Base-by-base conservation (phyloP, 768 basidiomycete species). In the Pleurotus tuoliensis region DNA sequence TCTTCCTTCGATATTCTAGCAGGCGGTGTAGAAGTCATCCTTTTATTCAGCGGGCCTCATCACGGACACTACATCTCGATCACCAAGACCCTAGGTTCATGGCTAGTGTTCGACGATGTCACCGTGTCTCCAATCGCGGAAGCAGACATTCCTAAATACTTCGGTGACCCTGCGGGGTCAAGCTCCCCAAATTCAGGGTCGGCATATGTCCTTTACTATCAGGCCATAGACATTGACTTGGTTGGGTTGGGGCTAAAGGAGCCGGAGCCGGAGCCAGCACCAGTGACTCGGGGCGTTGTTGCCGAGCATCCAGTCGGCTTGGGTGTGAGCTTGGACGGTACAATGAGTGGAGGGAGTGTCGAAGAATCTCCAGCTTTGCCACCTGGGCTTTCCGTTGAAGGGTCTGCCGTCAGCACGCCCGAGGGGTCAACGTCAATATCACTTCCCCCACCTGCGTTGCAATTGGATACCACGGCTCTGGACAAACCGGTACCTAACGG, bases 1-100 rank as follows among this genome's bases (percentile, higher is more conserved):
- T 50, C 55, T 54, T 30, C 57, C 16, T 61, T 5, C 18, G 37
- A 18, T 58, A 57, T 49, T 59, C 58, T 47, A 11, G 11, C 3
- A 7, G 53, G 25, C 39, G 53, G 38, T 55, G 55, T 47, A 51
- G 22, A 59, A 16, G 59, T 63, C 25, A 20, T 18, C 53, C 52
- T 59, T 61, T 59, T 56, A 49, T 66, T 45, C 60, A 97, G 95
- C 64, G 96, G 96, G 4, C 94, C 94, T n/a, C 90, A 97, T 67
- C 97, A 98, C 64, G 97, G 97, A 0, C 97, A 99, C 75, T 99
- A 99, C 70, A 86, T 98, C 62, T 90, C 95, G 62, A 87, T 98
- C 64, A 89, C 98, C 69, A 93, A 92, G 68, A 89, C 90, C 2
- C 79, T 82, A 59, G 88, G 84, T 39, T 69, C 80, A 48, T 99